A percentile compares a stretch with the other conserved stretches of the same genome.
Conservation (phyloP, 768 basidiomycete species). For the Austroboletus festivus region DNA sequence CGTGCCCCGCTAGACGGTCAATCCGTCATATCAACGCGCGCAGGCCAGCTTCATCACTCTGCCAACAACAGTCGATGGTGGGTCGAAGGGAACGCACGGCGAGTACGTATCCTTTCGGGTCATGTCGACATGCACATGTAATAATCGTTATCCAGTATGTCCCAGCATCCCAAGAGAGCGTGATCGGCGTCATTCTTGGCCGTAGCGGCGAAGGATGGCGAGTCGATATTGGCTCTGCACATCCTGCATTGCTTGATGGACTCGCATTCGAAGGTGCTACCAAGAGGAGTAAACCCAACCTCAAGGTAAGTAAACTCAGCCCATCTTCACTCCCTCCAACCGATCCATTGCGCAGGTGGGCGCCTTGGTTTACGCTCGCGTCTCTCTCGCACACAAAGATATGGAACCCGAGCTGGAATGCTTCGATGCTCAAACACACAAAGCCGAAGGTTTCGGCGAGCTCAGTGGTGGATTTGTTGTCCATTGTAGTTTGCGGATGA, state of each 20-base stretch:
- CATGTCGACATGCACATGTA: neutral
- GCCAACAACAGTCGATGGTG: slow-evolving; percentile 78
- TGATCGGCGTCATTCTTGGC: slow-evolving; percentile 78
- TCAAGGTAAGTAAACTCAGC: slow-evolving; percentile 60
- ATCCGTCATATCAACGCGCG: slow-evolving; percentile 57
- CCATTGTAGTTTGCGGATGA: slow-evolving; percentile 79
- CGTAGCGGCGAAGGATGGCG: slow-evolving; percentile 87
- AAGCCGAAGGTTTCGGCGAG: slow-evolving; percentile 91
- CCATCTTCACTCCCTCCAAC: slow-evolving; percentile 1
- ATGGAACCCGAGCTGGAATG: slow-evolving; percentile 99
- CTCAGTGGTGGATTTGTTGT: slow-evolving; percentile 86
- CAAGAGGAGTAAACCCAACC: slow-evolving; percentile 89
- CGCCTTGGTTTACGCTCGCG: slow-evolving; percentile 84
- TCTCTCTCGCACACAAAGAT: slow-evolving; percentile 92
- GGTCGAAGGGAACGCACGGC: slow-evolving; percentile 82
- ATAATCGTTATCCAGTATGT: slow-evolving; percentile 61
- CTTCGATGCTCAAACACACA: slow-evolving; percentile 89
- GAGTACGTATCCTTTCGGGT: slow-evolving; percentile 55
- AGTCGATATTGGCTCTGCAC: slow-evolving; percentile 90
- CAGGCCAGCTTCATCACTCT: slow-evolving; percentile 67
- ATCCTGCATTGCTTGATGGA: slow-evolving; percentile 79
- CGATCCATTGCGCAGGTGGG: slow-evolving; percentile 61
- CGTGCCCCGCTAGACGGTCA: slow-evolving; percentile 17
- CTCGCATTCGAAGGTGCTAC: slow-evolving; percentile 96
- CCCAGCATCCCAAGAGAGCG: slow-evolving; percentile 85